Evolutionary conservation across 2,329 filamentous ascomycete species (phyloP), one percentile per base, ranked within the genome.

Genomic region (Xylariales sp.): DNA sequence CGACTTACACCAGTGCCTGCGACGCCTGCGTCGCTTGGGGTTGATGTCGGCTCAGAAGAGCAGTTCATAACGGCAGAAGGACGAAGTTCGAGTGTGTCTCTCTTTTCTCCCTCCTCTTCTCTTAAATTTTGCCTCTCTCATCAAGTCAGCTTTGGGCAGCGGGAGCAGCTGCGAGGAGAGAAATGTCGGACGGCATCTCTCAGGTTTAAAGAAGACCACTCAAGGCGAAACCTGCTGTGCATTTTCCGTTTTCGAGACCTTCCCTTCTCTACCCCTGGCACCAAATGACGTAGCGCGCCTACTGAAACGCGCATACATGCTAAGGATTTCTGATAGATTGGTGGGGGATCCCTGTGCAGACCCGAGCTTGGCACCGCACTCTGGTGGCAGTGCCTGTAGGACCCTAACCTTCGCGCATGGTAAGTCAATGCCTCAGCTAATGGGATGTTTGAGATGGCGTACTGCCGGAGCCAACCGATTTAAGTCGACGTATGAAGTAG

Each of bases 301-400:
- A n/a, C 23, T 25, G 23, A 25, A 25, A 25, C 23, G 23, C 23
- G 23, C n/a, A n/a, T n/a, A n/a, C n/a, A n/a, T n/a, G n/a, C n/a
- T n/a, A n/a, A n/a, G n/a, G n/a, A n/a, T n/a, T n/a, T n/a, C n/a
- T n/a, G n/a, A n/a, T n/a, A n/a, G n/a, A n/a, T n/a, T n/a, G 23
- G 23, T 25, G 23, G n/a, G 23, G 23, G 23, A 25, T 25, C 23
- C 23, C 23, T 25, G 23, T 33, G 37, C 28, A 39, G n/a, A n/a
- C n/a, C n/a, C n/a, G n/a, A n/a, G n/a, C n/a, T n/a, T n/a, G n/a
- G n/a, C n/a, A n/a, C n/a, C n/a, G n/a, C n/a, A n/a, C n/a, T n/a
- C n/a, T n/a, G n/a, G n/a, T n/a, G n/a, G n/a, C n/a, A n/a, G n/a
- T n/a, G n/a, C n/a, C n/a, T n/a, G n/a, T n/a, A n/a, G n/a, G n/a